Evolutionary conservation across 352 stramenopile species (phyloP).

Genomic region (Pythium monospermum): DNA sequence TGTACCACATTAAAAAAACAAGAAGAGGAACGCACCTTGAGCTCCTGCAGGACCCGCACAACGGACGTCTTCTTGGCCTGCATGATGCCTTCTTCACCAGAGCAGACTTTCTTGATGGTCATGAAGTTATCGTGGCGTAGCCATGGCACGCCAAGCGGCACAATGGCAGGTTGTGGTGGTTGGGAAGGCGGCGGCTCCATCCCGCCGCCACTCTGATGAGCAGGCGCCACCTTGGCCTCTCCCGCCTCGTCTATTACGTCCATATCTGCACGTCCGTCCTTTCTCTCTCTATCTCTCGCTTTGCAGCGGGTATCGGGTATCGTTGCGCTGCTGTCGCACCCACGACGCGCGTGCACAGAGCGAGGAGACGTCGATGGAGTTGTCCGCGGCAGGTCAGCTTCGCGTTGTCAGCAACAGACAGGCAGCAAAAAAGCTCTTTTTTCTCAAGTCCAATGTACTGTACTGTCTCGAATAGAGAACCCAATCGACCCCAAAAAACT

Average conservation of each 20-base stretch:
- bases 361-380: too few species aligned
- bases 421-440: background rate
- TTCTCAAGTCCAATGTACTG: background rate
- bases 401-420: too few species aligned
- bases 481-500: background rate
- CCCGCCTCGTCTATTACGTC: too few species aligned
- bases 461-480: background rate
- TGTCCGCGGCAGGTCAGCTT: too few species aligned
- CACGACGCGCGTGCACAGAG: too few species aligned
- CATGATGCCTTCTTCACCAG: conserved; percentile 36
- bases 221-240: background rate
- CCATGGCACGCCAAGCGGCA: conserved; percentile 49
- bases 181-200: background rate
- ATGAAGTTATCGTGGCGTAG: conserved; percentile 64
- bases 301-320: too few species aligned
- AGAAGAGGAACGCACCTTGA: conserved; percentile 34
- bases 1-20: background rate
- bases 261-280: too few species aligned
- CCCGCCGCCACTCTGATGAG: background rate
- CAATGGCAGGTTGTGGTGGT: conserved; percentile 7
- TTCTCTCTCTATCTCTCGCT: too few species aligned
- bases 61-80: conserved; percentile 48
- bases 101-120: conserved; percentile 45
- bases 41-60: conserved; percentile 51
- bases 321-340: too few species aligned